phyloP scores from a whole-genome alignment of 306 rosid species.

The Cucumis cinereus region DNA sequence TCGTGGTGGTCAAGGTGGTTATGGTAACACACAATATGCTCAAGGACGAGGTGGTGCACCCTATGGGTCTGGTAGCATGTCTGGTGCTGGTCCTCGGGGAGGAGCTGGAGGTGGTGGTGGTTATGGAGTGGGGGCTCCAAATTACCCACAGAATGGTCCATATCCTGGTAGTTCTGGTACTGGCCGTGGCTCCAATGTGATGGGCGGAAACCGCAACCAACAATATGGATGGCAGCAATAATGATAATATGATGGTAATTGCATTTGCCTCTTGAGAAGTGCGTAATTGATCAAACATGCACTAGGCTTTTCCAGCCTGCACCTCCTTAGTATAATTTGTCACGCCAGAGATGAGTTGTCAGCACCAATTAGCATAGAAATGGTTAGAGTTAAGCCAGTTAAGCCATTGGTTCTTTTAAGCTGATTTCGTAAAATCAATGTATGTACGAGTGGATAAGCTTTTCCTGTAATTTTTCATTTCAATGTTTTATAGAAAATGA shows the following conservation, averaged over 20 bases:
- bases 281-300: neutral
- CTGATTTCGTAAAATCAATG: neutral
- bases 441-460: neutral
- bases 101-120: conserved; percentile 33
- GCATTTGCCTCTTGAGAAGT: neutral
- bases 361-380: neutral
- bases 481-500: neutral
- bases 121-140: conserved; percentile 32
- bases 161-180: conserved; percentile 25
- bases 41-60: conserved; percentile 43
- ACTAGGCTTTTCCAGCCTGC: neutral
- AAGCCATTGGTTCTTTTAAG: neutral
- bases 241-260: neutral
- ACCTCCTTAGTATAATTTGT: neutral
- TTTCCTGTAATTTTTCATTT: neutral
- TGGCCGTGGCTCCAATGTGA: conserved; percentile 38
- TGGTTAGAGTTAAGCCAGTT: neutral
- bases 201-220: conserved; percentile 38
- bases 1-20: conserved; percentile 34
- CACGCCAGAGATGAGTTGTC: neutral
- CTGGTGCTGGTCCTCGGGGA: conserved; percentile 32
- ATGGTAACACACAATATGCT: conserved; percentile 28
- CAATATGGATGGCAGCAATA: conserved; percentile 40
- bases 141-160: conserved; percentile 28
- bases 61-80: conserved; percentile 27